A percentile compares a stretch with the other conserved stretches of the same genome.
These are phyloP conservation scores for Cotoneaster glaucophyllus DNA, from an alignment of 306 rosid genomes.

Conservation along the genomic window DNA sequence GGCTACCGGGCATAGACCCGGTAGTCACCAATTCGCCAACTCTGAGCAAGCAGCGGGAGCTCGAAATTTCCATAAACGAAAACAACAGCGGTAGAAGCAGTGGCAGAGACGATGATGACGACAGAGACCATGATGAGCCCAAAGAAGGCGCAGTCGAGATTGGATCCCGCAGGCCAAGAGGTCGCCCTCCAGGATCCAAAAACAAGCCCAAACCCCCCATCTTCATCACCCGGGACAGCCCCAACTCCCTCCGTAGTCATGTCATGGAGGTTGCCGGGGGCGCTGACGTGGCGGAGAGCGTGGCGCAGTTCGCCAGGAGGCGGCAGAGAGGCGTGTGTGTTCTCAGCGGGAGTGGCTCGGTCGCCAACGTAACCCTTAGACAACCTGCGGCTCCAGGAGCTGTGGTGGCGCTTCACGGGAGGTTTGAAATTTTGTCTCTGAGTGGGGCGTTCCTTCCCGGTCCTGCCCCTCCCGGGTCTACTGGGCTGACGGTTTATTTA, in stretches of 20 bases:
- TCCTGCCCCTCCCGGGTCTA: constrained; percentile 81
- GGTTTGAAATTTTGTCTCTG: constrained; percentile 80
- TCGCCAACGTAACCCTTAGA: constrained; percentile 76
- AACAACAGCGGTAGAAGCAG: constrained; percentile 28
- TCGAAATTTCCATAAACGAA: constrained; percentile 50
- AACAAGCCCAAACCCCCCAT: constrained; percentile 94
- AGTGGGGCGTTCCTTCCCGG: constrained; percentile 87
- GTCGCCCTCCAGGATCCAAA: constrained; percentile 92
- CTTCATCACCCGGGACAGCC: constrained; percentile 79
- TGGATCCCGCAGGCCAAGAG: constrained; percentile 73
- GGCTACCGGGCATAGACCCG: constrained; percentile 71
- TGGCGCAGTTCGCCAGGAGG: constrained; percentile 71
- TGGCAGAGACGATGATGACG: constrained; percentile 42
- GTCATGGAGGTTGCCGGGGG: constrained; percentile 88
- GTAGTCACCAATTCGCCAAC: constrained; percentile 46
- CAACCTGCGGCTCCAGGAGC: constrained; percentile 83
- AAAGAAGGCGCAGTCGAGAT: constrained; percentile 78
- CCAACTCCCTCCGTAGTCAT: constrained; percentile 83
- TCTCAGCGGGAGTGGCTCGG: constrained; percentile 84
- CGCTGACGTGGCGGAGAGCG: constrained; percentile 78
- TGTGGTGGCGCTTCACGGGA: constrained; percentile 78
- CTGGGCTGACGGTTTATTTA: constrained; percentile 75
- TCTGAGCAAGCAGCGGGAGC: constrained; percentile 40
- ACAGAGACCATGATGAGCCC: constrained; percentile 56
- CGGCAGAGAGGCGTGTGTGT: constrained; percentile 96